phyloP scores from a whole-genome alignment of 306 rosid genomes.

The Castanea mollissima region DNA sequence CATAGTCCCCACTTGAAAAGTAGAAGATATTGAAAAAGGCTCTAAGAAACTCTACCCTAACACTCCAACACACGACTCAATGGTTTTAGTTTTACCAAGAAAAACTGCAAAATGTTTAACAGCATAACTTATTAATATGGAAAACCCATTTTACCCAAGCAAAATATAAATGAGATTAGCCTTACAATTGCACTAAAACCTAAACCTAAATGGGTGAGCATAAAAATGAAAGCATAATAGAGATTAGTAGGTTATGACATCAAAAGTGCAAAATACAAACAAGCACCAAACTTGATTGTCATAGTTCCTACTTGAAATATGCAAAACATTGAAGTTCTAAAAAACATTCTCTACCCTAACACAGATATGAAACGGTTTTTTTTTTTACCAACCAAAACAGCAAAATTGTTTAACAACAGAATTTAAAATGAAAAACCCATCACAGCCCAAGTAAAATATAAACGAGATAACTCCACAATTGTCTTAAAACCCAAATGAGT shows the following conservation, averaged over 20 bases:
- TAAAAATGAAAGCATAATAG: not conserved
- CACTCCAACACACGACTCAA: too few species aligned
- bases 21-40: not conserved
- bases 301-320: not conserved
- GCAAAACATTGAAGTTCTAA: not conserved
- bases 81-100: too few species aligned
- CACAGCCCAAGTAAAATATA: not conserved
- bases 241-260: not conserved
- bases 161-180: not conserved
- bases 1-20: not conserved
- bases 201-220: conserved; percentile 11
- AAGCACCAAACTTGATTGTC: not conserved
- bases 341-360: not conserved
- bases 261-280: not conserved
- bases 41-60: too few species aligned
- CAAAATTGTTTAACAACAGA: too few species aligned
- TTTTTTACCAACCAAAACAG: too few species aligned
- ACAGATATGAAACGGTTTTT: not conserved
- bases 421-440: not conserved
- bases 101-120: too few species aligned
- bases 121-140: too few species aligned
- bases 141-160: not conserved
- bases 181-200: not conserved
- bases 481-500: conserved; percentile 17
- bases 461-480: too few species aligned